These are phyloP conservation scores for Starmerella riodocensis DNA, from an alignment of 805 yeast genomes.

Conservation along the genomic window DNA sequence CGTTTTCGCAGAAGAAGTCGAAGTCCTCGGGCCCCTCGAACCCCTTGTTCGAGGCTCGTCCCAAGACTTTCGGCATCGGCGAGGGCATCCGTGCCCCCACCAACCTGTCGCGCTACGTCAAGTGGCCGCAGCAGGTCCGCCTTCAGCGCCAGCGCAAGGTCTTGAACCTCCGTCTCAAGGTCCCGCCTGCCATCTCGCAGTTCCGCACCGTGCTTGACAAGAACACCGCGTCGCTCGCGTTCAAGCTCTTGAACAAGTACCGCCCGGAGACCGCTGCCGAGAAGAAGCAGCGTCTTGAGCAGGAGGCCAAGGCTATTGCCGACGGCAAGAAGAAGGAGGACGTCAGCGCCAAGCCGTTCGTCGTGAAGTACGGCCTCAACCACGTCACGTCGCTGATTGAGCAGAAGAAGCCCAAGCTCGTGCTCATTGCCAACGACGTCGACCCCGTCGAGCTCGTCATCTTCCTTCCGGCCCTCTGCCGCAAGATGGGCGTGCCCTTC, in stretches of 20 bases:
- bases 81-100: slow-evolving; percentile 89
- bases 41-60: slow-evolving; percentile 80
- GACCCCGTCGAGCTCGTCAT: slow-evolving; percentile 97
- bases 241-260: slow-evolving; percentile 97
- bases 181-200: slow-evolving; percentile 97
- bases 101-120: slow-evolving; percentile 92
- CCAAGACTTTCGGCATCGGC: slow-evolving; percentile 93
- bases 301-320: slow-evolving; percentile 95
- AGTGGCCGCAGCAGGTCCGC: slow-evolving; percentile 98
- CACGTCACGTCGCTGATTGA: slow-evolving; percentile 95
- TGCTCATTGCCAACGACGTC: slow-evolving; percentile 95
- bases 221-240: slow-evolving; percentile 95
- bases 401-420: slow-evolving; percentile 97
- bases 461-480: slow-evolving; percentile 96
- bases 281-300: slow-evolving; percentile 97
- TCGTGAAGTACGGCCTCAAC: slow-evolving; percentile 96
- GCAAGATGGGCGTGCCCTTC: slow-evolving; percentile 99
- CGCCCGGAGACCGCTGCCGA: slow-evolving; percentile 95
- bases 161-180: slow-evolving; percentile 89
- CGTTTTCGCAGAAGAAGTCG: slow-evolving; percentile 30
- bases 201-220: slow-evolving; percentile 93
- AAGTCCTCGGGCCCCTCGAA: slow-evolving; percentile 37
- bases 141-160: slow-evolving; percentile 98
- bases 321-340: slow-evolving; percentile 96
- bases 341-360: slow-evolving; percentile 92